Evolutionary conservation across 2,329 filamentous ascomycete genomes (phyloP).

Genomic region (Coniochaeta prunicola): DNA sequence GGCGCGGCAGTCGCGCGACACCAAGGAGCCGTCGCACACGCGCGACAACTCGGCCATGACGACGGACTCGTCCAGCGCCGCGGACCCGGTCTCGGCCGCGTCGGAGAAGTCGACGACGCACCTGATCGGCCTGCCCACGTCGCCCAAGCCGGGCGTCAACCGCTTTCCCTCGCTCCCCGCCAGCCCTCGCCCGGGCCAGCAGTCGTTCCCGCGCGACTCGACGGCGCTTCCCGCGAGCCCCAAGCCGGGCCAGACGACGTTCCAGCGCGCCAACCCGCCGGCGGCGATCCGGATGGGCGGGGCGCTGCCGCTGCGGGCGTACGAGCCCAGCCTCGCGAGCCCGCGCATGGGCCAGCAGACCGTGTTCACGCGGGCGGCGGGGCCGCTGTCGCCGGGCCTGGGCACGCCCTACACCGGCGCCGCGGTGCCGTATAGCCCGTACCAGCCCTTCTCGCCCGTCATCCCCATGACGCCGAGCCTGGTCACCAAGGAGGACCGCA

Average conservation of each 20-base stretch:
- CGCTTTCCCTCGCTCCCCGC: constrained; percentile 34
- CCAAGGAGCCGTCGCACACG: too few species aligned
- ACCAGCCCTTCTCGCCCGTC: constrained; percentile 70
- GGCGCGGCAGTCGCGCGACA: too few species aligned
- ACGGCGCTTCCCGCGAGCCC: background rate
- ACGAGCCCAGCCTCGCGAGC: constrained; percentile 48
- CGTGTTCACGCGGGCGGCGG: constrained; percentile 46
- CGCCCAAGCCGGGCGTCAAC: constrained; percentile 37
- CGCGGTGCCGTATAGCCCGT: constrained; percentile 66
- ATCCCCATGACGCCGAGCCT: constrained; percentile 72
- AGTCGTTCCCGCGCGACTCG: constrained; percentile 5
- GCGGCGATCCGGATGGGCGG: constrained; percentile 51
- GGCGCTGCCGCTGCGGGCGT: constrained; percentile 52
- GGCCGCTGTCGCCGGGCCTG: constrained; percentile 48
- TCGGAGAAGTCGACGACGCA: constrained; percentile 44
- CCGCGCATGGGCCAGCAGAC: constrained; percentile 56
- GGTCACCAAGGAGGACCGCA: constrained; percentile 63
- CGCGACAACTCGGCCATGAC: constrained; percentile 25
- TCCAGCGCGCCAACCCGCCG: constrained; percentile 34
- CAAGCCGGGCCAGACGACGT: background rate
- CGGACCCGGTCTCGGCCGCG: constrained; percentile 43
- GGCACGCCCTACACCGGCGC: constrained; percentile 56
- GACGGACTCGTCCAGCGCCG: constrained; percentile 25
- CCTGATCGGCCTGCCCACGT: constrained; percentile 44
- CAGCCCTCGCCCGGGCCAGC: constrained; percentile 38